A percentile compares a stretch with the other conserved stretches of the same genome.
Evolutionary conservation across 2,329 filamentous ascomycete species (phyloP).

Genomic region (Zalaria sp.): DNA sequence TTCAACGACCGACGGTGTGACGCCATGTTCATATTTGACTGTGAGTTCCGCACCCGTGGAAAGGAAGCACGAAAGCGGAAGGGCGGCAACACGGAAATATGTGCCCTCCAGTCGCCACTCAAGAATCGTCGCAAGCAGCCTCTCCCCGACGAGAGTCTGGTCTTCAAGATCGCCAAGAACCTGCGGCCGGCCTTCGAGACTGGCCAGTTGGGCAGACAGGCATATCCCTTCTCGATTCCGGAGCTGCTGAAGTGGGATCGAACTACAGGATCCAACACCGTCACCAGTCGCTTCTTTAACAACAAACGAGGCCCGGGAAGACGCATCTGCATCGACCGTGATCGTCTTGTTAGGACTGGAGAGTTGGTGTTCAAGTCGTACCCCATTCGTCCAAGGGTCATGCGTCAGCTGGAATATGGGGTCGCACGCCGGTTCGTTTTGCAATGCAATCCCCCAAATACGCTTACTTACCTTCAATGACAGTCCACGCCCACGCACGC

Average conservation of each 20-base stretch:
- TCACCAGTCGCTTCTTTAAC: not conserved
- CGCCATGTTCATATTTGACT: conserved; percentile 1
- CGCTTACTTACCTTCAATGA: too few relatives aligned
- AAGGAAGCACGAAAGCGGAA: not conserved
- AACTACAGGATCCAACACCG: not conserved
- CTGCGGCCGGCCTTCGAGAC: not conserved
- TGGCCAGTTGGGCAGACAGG: not conserved
- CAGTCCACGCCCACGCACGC: too few relatives aligned
- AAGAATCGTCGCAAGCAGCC: not conserved
- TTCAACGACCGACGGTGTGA: not conserved
- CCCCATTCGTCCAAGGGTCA: not conserved
- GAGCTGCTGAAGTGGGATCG: not conserved
- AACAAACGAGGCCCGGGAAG: not conserved
- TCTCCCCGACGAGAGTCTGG: not conserved
- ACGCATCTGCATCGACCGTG: not conserved
- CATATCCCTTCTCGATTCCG: not conserved
- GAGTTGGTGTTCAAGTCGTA: conserved; percentile 2
- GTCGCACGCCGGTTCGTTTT: too few relatives aligned
- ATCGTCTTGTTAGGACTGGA: not conserved
- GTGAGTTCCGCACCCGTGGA: conserved; percentile 1
- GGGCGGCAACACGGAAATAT: not conserved
- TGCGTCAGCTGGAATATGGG: too few relatives aligned
- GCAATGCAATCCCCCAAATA: too few relatives aligned
- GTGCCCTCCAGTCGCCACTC: not conserved
- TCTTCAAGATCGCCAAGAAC: not conserved